phyloP scores from a whole-genome alignment of 2,329 filamentous ascomycete genomes.

The Verticillium klebahnii region DNA sequence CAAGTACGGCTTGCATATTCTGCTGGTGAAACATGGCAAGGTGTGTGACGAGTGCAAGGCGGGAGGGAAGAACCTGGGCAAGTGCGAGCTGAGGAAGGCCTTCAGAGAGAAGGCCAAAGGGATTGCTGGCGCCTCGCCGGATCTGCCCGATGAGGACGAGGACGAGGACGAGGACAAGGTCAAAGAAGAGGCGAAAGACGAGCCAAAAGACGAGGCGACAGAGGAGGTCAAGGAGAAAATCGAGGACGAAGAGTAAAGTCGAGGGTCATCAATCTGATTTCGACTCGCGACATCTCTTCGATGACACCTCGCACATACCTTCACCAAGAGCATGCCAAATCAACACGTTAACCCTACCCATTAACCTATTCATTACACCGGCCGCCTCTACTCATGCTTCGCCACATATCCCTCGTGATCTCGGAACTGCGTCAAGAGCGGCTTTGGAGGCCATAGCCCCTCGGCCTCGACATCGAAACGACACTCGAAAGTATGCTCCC shows the following conservation, averaged over 20 bases:
- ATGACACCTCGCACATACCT: too few species aligned
- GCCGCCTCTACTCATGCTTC: too few species aligned
- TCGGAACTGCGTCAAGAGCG: conserved; percentile 5
- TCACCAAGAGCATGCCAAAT: too few species aligned
- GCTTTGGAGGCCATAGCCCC: conserved; percentile 1
- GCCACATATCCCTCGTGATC: too few species aligned
- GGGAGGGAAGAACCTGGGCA: conserved; percentile 32
- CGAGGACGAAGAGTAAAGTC: neutral
- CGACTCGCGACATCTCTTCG: neutral
- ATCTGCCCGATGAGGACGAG: neutral
- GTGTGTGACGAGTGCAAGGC: conserved; percentile 40
- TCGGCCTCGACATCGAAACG: neutral
- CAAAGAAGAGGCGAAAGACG: neutral
- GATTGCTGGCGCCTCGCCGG: conserved; percentile 20
- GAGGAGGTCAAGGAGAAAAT: neutral
- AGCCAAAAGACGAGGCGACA: neutral
- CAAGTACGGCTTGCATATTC: conserved; percentile 46
- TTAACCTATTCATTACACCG: too few species aligned
- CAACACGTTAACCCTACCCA: too few species aligned
- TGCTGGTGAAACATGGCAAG: conserved; percentile 44
- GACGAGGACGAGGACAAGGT: neutral
- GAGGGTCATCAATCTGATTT: neutral
- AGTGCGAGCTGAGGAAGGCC: conserved; percentile 34
- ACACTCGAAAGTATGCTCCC: too few species aligned
- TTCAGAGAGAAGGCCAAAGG: conserved; percentile 25